Base-by-base conservation (phyloP, 2,329 filamentous ascomycete genomes). In the Madurella mycetomatis region DNA sequence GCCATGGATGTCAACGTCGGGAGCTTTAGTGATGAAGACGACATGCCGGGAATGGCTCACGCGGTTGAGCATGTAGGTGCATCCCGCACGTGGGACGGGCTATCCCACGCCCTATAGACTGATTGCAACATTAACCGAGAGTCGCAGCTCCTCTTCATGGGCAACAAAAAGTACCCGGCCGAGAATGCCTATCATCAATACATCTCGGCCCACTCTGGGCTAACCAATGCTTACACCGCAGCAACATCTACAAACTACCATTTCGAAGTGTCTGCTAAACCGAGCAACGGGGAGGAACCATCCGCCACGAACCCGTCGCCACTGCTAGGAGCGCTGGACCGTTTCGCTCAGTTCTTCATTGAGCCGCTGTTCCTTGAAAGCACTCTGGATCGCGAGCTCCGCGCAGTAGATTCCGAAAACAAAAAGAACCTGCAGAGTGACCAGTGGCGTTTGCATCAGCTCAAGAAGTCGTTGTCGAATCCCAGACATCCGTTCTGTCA, bases 171-270 rank as follows among this genome's bases (percentile, higher is more conserved):
- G 82, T 99, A 94, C 67, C 94, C 94, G 0, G 83, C 86, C 68
- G 92, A 96, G 73, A 97, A 99, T 71, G 92, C 88, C 61, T 99
- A 99, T 76, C 90, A 90, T 66, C 87, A 92, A 68, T 99, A 95
- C 70, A 82, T 99, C 51, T 88, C 91, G 49, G 81, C 89, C 56
- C 87, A 96, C 70, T 95, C 91, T 9, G 94, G 94, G 52, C 85
- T 87, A 67, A 96, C 92, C 30, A 99, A 99, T 70, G 94, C 94
- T 52, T 97, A 95, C 71, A 99, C 94, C 1, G 91, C 88, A 15
- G 79, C 89, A 5, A 96, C 90, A 1, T 95, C 92, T 49, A 99
- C 94, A 60, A 97, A 97, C 73, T 99, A 95, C 75, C 97, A 89
- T 73, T 99, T 99, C 69, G 94, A 99, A 67, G 85, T 97, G 54